Base-by-base conservation (phyloP, 2,329 filamentous ascomycete species). In the Blastomyces parvus region DNA sequence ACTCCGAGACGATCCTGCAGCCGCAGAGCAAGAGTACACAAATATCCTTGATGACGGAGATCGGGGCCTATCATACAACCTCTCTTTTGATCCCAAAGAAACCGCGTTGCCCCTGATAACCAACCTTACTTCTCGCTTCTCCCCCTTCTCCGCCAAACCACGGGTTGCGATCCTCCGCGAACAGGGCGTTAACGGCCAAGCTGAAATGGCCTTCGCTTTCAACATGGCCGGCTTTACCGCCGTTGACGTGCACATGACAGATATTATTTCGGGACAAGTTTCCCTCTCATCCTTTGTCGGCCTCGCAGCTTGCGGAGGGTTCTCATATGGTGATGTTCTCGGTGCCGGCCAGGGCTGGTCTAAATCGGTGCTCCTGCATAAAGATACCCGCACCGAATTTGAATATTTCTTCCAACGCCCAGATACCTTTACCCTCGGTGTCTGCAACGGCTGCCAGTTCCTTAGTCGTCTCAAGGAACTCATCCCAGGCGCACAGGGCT, bases 201-300 rank as follows among this genome's bases (percentile, higher is more conserved):
- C 91, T n/a, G 94, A 99, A 76, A 96, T 99, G 90, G 94, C 94
- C 0, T 97, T 96, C 72, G 91, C 92, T 59, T 97, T 97, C 82
- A 87, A 88, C 67, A 86, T 87, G 44, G 93, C 94, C 53, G 93
- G 93, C 46, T 97, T 97, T 79, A 88, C 91, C 59, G 86, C 92
- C 17, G 85, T 97, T 57, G 93, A 99, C 72, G 88, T 97, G 1
- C 93, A 97, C 81, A 97, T 99, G 94, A 94, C 89, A 3, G 93
- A 97, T 70, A 82, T 88, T 59, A 87, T 97, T 63, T 86, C 90
- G 30, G 86, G 85, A 13, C 88, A 89, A 19, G 86, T 90, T 66
- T 91, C 90, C 0, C 86, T 99, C 9, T 83, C 87, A 50, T 87
- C 87, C 66, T 97, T 97, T 74, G 86, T 87, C 40, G 94, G 94